phyloP scores from a whole-genome alignment of 306 rosid species.

The Betula pendula region DNA sequence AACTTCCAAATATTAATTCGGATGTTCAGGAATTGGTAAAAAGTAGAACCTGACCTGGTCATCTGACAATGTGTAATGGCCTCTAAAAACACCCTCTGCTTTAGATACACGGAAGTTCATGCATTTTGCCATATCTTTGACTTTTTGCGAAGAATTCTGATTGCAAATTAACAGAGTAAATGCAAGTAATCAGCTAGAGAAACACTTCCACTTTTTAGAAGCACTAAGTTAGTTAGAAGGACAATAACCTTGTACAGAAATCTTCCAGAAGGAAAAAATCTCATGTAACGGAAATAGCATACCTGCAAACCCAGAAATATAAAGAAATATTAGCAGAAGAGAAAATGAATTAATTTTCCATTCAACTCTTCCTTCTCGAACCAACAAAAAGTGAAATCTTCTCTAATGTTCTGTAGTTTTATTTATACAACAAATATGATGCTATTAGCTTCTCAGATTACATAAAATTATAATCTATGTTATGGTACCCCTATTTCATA shows the following conservation, averaged over 20 bases:
- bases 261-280: conserved; percentile 84
- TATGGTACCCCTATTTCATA: neutral
- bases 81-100: conserved; percentile 66
- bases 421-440: neutral
- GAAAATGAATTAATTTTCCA: neutral
- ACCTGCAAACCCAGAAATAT: conserved; percentile 55
- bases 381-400: neutral
- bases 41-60: conserved; percentile 62
- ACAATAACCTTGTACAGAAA: conserved; percentile 82
- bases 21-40: conserved; percentile 12
- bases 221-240: conserved; percentile 15
- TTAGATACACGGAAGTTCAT: conserved; percentile 81
- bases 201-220: neutral
- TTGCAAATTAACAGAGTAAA: conserved; percentile 25
- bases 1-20: conserved; percentile 2
- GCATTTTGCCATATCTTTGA: conserved; percentile 80
- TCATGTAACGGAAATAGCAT: conserved; percentile 87
- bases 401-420: neutral
- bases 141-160: conserved; percentile 87
- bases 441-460: neutral
- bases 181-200: conserved; percentile 28
- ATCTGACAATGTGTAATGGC: conserved; percentile 82
- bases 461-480: neutral
- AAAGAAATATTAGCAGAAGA: neutral
- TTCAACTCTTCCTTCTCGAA: neutral